Base-by-base conservation (phyloP, 1,284 basidiomycete species). In the Malassezia sympodialis region DNA sequence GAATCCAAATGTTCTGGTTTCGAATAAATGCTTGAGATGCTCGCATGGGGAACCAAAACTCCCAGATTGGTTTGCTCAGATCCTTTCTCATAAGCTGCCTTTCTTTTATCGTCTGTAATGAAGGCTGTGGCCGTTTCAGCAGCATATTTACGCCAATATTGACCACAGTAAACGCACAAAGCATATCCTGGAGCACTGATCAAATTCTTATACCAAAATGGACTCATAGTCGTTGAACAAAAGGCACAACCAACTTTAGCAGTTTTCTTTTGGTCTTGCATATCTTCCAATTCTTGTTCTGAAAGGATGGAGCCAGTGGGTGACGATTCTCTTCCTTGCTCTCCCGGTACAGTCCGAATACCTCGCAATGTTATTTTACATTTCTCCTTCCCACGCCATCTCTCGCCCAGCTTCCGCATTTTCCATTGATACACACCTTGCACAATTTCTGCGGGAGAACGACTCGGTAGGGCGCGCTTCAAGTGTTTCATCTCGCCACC, bases 341-440 rank as follows among this genome's bases (percentile, higher is more conserved):
- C 27, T 21, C 31, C 32, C 4, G 7, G 11, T 15, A 11, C 12
- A n/a, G 8, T 43, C 8, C 41, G 41, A 8, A 28, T 24, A 15
- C 46, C 46, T 8, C 46, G 46, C 15, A 49, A 30, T 2, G 46
- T 49, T 31, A 49, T 39, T 19, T 49, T 49, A 5, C 15, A 15
- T 3, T 31, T 35, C 14, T 49, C 46, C 17, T 30, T n/a, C 2
- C 41, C 51, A 19, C 21, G n/a, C 51, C 51, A 53, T 12, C 40
- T 44, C 31, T 53, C 37, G 11, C 34, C 34, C 17, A 53, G 26
- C 24, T 34, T 27, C 32, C 65, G 86, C 85, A 82, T 86, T 79
- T 90, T 90, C 88, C 88, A 90, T 50, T 81, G 82, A 7, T 84
- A 85, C 66, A 88, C 89, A 76, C 83, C 87, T 14, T 87, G 82